Evolutionary conservation across 768 basidiomycete genomes (phyloP).

Genomic region (Daedalea quercina): DNA sequence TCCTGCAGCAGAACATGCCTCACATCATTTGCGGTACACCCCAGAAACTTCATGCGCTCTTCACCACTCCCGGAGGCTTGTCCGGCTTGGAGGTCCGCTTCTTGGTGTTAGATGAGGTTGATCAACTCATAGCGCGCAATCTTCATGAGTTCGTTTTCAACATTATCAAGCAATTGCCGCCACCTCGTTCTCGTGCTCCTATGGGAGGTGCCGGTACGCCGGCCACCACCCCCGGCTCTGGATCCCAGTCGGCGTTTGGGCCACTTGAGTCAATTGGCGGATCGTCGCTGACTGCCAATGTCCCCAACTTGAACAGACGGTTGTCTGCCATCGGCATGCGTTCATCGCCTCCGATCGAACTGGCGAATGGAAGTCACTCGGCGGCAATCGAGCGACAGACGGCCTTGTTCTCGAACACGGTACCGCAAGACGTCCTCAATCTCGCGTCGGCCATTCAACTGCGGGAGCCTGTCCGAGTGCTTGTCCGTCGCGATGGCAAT

Average conservation of each 20-base stretch:
- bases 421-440: slow-evolving; percentile 95
- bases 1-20: slow-evolving; percentile 86
- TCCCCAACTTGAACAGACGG: slow-evolving; percentile 39
- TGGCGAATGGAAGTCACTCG: slow-evolving; percentile 23
- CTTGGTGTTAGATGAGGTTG: slow-evolving; percentile 94
- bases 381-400: slow-evolving; percentile 73
- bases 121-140: slow-evolving; percentile 96
- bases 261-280: slow-evolving; percentile 20
- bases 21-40: slow-evolving; percentile 97
- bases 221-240: slow-evolving; percentile 24
- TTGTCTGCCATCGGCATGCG: slow-evolving; percentile 50
- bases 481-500: slow-evolving; percentile 88
- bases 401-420: slow-evolving; percentile 95
- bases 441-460: slow-evolving; percentile 90
- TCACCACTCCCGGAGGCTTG: slow-evolving; percentile 74
- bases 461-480: slow-evolving; percentile 94
- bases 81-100: slow-evolving; percentile 82
- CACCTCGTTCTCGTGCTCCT: slow-evolving; percentile 65
- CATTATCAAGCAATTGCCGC: slow-evolving; percentile 89
- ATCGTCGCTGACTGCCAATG: slow-evolving; percentile 24
- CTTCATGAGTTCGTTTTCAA: slow-evolving; percentile 92
- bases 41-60: slow-evolving; percentile 90
- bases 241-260: slow-evolving; percentile 37
- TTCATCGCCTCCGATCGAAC: slow-evolving; percentile 36
- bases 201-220: slow-evolving; percentile 32